Percentiles rank a stretch among this genome's conserved stretches.
phyloP scores from a whole-genome alignment of 2,329 filamentous ascomycete species.

The Scortechinia acanthostroma region DNA sequence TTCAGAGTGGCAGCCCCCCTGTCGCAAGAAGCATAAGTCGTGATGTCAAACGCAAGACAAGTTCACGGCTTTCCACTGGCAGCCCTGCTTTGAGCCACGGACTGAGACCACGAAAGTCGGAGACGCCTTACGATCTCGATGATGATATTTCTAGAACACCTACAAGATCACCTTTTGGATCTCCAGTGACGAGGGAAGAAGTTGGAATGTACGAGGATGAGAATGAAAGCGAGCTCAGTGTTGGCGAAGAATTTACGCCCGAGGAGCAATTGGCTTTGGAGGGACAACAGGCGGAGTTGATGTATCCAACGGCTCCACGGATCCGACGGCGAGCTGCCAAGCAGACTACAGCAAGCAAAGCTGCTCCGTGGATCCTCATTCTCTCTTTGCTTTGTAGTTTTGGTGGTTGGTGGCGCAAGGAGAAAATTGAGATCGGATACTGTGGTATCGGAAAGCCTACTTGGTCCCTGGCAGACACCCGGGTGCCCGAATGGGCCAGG shows the following conservation, averaged over 20 bases:
- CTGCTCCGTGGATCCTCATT: conserved; percentile 66
- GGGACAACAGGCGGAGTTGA: conserved; percentile 49
- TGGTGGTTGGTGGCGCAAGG: conserved; percentile 79
- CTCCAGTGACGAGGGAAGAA: conserved; percentile 30
- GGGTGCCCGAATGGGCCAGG: conserved; percentile 68
- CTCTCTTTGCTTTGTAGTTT: conserved; percentile 67
- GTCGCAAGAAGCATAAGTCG: conserved; percentile 39
- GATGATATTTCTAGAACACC: neutral
- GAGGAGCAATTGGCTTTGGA: conserved; percentile 78
- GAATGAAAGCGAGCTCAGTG: conserved; percentile 10
- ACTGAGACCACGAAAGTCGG: neutral
- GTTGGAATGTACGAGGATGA: conserved; percentile 16
- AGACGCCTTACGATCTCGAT: neutral
- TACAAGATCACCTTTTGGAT: neutral
- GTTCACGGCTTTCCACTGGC: conserved; percentile 17
- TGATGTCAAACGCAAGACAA: conserved; percentile 33
- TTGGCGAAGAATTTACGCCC: conserved; percentile 87
- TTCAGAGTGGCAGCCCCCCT: conserved; percentile 78
- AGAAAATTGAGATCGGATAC: conserved; percentile 93
- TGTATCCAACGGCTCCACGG: conserved; percentile 25
- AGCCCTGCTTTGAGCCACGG: conserved; percentile 21
- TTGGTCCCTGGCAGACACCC: conserved; percentile 33
- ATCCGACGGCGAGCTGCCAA: neutral
- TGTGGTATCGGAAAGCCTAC: conserved; percentile 68
- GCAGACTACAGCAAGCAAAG: conserved; percentile 22